Percentiles rank a stretch among this genome's conserved stretches.
Evolutionary conservation across 139 green algal genomes (phyloP).

Genomic region (Volvox reticuliferus): DNA sequence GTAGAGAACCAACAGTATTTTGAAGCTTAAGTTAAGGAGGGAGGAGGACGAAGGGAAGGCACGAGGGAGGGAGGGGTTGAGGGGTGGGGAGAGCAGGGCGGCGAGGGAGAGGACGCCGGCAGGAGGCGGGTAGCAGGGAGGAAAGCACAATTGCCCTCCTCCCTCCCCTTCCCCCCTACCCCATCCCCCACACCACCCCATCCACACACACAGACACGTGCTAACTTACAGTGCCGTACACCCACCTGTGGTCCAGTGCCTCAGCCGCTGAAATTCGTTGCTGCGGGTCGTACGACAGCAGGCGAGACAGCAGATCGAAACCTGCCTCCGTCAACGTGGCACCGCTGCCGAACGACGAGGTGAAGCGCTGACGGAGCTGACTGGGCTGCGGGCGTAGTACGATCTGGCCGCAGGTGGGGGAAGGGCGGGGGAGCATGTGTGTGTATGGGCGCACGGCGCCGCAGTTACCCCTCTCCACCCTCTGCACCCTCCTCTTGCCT

Average conservation of each 20-base stretch:
- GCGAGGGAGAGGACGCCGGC: neutral
- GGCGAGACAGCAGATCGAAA: conserved; percentile 59
- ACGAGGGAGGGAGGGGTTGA: neutral
- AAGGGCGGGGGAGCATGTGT: neutral
- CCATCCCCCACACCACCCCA: neutral
- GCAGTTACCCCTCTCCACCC: too few relatives aligned
- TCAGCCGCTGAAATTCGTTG: conserved; percentile 56
- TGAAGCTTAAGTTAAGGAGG: too few relatives aligned
- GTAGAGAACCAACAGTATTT: too few relatives aligned
- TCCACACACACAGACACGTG: neutral
- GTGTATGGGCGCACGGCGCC: too few relatives aligned
- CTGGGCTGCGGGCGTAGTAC: conserved; percentile 45
- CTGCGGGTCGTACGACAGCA: conserved; percentile 64
- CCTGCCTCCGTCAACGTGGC: conserved; percentile 58
- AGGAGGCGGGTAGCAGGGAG: too few relatives aligned
- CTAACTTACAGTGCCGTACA: neutral
- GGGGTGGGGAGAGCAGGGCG: neutral
- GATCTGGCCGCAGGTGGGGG: conserved; percentile 14
- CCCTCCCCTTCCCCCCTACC: too few relatives aligned
- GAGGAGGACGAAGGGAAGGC: too few relatives aligned
- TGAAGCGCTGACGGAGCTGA: conserved; percentile 52
- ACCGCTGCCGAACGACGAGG: conserved; percentile 38
- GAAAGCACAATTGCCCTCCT: too few relatives aligned
- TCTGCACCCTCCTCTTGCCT: neutral
- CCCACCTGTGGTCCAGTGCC: conserved; percentile 61